phyloP scores from a whole-genome alignment of 2,329 filamentous ascomycete genomes.

The Drechslerella coelobrocha region DNA sequence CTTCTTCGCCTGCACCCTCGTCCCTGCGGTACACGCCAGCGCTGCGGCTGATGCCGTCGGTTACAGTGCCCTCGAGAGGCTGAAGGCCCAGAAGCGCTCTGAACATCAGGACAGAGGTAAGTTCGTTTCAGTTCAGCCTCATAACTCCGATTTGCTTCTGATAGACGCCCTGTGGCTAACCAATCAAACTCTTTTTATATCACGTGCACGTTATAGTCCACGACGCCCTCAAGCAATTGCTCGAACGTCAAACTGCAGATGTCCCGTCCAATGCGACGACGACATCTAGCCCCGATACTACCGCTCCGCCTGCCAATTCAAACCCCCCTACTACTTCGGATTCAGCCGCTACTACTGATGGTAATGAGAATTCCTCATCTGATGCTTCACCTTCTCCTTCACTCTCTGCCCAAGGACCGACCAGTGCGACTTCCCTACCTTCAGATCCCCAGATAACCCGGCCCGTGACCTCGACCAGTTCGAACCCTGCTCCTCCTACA shows the following conservation, averaged over 20 bases:
- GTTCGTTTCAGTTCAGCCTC: neutral
- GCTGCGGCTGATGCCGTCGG: conserved; percentile 29
- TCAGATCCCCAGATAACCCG: no score
- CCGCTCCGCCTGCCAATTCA: conserved; percentile 6
- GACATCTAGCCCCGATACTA: conserved; percentile 14
- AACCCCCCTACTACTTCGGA: conserved; percentile 18
- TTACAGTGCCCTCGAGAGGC: conserved; percentile 39
- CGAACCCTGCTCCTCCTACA: conserved; percentile 15
- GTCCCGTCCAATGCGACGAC: conserved; percentile 29
- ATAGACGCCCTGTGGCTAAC: conserved; percentile 3
- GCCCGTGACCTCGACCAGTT: neutral
- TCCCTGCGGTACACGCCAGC: conserved; percentile 31
- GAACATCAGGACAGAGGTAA: conserved; percentile 15
- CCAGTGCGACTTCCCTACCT: neutral
- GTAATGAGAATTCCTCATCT: conserved; percentile 23
- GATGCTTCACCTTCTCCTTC: conserved; percentile 3
- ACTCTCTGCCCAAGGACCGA: neutral
- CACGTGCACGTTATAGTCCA: conserved; percentile 5
- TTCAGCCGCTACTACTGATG: conserved; percentile 22
- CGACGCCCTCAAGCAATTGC: conserved; percentile 17
- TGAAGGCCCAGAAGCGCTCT: conserved; percentile 38
- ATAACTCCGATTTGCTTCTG: neutral
- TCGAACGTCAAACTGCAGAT: conserved; percentile 36
- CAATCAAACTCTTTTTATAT: neutral
- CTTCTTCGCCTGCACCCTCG: conserved; percentile 21